Percentiles rank a stretch among this genome's conserved stretches.
Evolutionary conservation across 352 stramenopile genomes (phyloP).

Genomic region (Pythium rhizo-oryzae): DNA sequence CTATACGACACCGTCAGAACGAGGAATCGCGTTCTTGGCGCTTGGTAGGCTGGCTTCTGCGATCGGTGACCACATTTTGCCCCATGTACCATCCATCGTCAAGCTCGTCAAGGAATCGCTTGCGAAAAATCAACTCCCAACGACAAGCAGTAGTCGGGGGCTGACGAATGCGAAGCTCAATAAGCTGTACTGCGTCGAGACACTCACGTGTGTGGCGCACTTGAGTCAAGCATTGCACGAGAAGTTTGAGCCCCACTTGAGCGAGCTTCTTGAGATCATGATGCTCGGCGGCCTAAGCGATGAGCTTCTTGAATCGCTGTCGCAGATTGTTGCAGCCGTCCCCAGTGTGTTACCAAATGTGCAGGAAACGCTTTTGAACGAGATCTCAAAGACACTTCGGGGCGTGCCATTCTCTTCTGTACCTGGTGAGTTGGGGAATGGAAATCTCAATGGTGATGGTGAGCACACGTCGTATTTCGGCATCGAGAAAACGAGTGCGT

Average conservation of each 20-base stretch:
- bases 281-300: slow-evolving; percentile 92
- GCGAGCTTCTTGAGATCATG: slow-evolving; percentile 82
- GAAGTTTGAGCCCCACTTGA: slow-evolving; percentile 73
- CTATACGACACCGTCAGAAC: slow-evolving; percentile 59
- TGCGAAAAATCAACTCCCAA: slow-evolving; percentile 43
- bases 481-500: slow-evolving; percentile 25
- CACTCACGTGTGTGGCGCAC: slow-evolving; percentile 78
- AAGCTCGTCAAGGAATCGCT: slow-evolving; percentile 77
- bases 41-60: slow-evolving; percentile 93
- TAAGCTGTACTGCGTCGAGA: slow-evolving; percentile 85
- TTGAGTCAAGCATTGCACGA: slow-evolving; percentile 66
- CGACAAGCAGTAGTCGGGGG: slow-evolving; percentile 19
- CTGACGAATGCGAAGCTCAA: slow-evolving; percentile 55
- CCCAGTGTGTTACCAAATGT: slow-evolving; percentile 90
- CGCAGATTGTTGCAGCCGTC: slow-evolving; percentile 89
- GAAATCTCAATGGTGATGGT: slow-evolving; percentile 6
- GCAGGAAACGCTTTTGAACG: slow-evolving; percentile 95
- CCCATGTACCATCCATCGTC: slow-evolving; percentile 80
- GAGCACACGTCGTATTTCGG: slow-evolving; percentile 25
- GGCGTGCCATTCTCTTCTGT: slow-evolving; percentile 68
- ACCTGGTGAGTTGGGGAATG: slow-evolving; percentile 23
- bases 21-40: slow-evolving; percentile 89
- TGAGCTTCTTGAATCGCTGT: slow-evolving; percentile 93
- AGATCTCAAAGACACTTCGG: slow-evolving; percentile 94
- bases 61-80: slow-evolving; percentile 88